Evolutionary conservation across 495 filamentous ascomycete species (phyloP).

Genomic region (Neurospora discreta): DNA sequence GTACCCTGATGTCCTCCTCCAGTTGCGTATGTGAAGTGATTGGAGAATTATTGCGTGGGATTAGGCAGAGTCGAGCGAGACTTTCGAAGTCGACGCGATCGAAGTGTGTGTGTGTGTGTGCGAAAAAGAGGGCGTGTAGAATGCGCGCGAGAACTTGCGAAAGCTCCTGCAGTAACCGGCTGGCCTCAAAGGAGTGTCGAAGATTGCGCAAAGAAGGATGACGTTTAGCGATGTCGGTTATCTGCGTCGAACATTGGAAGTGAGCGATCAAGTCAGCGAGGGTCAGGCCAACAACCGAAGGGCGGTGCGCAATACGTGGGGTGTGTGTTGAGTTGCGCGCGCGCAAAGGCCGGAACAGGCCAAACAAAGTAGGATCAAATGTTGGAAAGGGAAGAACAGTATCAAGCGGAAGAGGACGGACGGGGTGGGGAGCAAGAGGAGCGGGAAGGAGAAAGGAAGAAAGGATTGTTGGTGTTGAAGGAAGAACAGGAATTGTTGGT

Average conservation of each 20-base stretch:
- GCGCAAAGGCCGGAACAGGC: not conserved
- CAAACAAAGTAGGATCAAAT: not conserved
- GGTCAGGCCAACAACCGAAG: conserved; percentile 5
- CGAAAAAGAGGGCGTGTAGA: conserved; percentile 10
- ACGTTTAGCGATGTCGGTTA: conserved; percentile 13
- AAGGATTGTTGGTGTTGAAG: not conserved
- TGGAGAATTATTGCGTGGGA: conserved; percentile 1
- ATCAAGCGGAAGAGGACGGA: not conserved
- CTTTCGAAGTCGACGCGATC: conserved; percentile 28
- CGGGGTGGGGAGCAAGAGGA: not conserved
- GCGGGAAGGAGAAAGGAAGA: not conserved
- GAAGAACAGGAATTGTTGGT: not conserved
- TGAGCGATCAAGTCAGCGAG: conserved; percentile 17
- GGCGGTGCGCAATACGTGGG: not conserved
- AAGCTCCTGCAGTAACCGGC: conserved; percentile 82
- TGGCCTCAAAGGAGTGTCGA: conserved; percentile 74
- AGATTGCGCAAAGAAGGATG: conserved; percentile 27
- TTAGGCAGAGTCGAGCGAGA: conserved; percentile 17
- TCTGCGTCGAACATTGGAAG: conserved; percentile 10
- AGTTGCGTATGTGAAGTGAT: not conserved
- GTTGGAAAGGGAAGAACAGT: not conserved
- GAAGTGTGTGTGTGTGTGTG: conserved; percentile 27
- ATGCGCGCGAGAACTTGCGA: conserved; percentile 26
- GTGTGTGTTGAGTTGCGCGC: not conserved
- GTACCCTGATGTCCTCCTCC: not conserved